Base-by-base conservation (phyloP, 2,329 filamentous ascomycete species). In the Ophiostoma novo-ulmi region DNA sequence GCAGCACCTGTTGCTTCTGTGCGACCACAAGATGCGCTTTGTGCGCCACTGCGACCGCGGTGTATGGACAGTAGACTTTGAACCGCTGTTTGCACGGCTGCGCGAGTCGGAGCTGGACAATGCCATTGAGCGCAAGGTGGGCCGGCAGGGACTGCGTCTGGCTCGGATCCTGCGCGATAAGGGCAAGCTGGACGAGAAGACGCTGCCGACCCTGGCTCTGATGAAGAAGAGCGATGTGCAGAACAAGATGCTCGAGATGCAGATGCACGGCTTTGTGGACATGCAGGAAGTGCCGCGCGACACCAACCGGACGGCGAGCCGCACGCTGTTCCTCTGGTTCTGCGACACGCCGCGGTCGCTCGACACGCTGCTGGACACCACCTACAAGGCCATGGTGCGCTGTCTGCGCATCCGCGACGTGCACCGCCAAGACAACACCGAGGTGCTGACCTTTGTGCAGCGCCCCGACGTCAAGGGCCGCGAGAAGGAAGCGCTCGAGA, bases 281-380 rank as follows among this genome's bases (percentile, higher is more conserved):
- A 88, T 97, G 6, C 95, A 99, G 79, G 95, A 99, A 81, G 90
- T 99, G 0, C 95, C 95, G 0, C 91, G 92, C 74, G 94, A 98
- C 76, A 90, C 90, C 74, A 90, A 89, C 73, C 89, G 93, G 44
- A 87, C 91, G 75, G 92, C 94, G 0, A 91, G 89, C 73, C 88
- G 93, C 69, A 97, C 93, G 0, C 86, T 97, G 35, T 98, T 94
- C 78, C 87, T 98, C 70, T 97, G 94, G 89, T 97, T 89, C 82
- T 97, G 93, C 79, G 94, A 98, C 77, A 83, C 86, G 13, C 88
- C 93, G 65, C 87, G 91, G 66, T 89, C 91, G 7, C 83, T 89
- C 67, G 84, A 86, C 26, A 86, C 90, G 72, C 81, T 97, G 1
- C 80, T 97, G 13, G 90, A 97, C 73, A 90, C 92, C 72, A 87